These are phyloP conservation scores for Stygiomarasmius scandens DNA, from an alignment of 1,284 basidiomycete species.

Conservation along the genomic window DNA sequence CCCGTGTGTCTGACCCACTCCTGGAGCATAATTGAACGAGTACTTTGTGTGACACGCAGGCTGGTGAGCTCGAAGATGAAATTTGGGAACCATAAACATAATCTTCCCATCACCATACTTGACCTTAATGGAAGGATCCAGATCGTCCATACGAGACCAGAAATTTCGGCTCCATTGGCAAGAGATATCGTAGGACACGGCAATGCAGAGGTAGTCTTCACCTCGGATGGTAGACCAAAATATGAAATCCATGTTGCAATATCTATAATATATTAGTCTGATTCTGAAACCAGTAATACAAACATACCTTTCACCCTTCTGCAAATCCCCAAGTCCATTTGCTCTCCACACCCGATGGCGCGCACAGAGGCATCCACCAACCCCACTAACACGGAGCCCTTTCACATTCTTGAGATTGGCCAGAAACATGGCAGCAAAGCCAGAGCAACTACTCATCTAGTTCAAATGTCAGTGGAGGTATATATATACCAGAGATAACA, in stretches of 20 bases:
- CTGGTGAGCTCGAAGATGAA: constrained; percentile 20
- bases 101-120: background rate
- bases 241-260: constrained; percentile 20
- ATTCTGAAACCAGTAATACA: background rate
- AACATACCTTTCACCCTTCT: constrained; percentile 20
- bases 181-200: constrained; percentile 4
- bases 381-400: constrained; percentile 19
- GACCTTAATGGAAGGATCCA: background rate
- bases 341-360: constrained; percentile 19
- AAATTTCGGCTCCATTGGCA: constrained; percentile 7
- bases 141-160: background rate
- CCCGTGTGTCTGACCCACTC: constrained; percentile 17
- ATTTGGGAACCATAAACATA: constrained; percentile 14
- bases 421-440: constrained; percentile 20
- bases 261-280: constrained; percentile 6
- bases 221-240: constrained; percentile 9
- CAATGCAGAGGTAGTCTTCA: background rate
- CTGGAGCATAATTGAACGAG: constrained; percentile 14
- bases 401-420: constrained; percentile 21
- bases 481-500: background rate
- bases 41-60: constrained; percentile 10
- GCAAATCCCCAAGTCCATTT: constrained; percentile 24
- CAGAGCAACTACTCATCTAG: constrained; percentile 24
- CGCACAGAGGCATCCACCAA: constrained; percentile 20
- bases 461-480: background rate